These are phyloP conservation scores for Cyanidioschyzon merolae DNA, from an alignment of 23 red algal genomes.

Conservation along the genomic window DNA sequence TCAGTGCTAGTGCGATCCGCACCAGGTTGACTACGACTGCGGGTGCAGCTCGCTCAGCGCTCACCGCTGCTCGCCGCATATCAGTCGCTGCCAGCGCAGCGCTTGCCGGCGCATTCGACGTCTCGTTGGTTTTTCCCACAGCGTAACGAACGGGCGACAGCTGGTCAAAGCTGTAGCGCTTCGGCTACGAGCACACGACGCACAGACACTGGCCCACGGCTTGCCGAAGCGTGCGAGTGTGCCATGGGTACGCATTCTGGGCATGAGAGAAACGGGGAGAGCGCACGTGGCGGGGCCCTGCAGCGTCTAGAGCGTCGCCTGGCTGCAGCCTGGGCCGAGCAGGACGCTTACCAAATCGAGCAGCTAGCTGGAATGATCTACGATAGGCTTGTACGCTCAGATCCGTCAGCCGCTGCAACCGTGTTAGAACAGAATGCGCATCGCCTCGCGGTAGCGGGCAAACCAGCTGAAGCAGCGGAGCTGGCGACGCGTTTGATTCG, in stretches of 20 bases:
- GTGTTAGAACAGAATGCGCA: not conserved
- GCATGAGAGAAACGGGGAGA: not conserved
- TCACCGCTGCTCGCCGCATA: too few species aligned
- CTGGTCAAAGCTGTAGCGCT: too few species aligned
- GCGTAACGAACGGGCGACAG: too few species aligned
- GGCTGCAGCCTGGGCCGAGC: not conserved
- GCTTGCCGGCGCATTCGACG: too few species aligned
- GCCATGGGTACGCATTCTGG: not conserved
- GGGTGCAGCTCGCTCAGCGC: too few species aligned
- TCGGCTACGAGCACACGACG: too few species aligned
- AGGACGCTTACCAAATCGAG: constrained; percentile 4
- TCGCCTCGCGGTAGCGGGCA: not conserved
- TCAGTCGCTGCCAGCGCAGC: too few species aligned
- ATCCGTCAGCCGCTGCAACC: not conserved
- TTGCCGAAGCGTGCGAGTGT: too few species aligned
- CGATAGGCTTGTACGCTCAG: not conserved
- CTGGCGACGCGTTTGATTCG: not conserved
- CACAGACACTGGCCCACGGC: too few species aligned
- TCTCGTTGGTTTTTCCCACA: too few species aligned
- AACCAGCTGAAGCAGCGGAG: not conserved
- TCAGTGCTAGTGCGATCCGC: too few species aligned
- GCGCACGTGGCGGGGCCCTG: not conserved
- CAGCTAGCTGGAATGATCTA: constrained; percentile 7
- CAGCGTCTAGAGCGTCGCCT: not conserved
- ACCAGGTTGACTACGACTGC: too few species aligned